Conservation (phyloP, 768 basidiomycete genomes). For the Suillus cothurnatus region DNA sequence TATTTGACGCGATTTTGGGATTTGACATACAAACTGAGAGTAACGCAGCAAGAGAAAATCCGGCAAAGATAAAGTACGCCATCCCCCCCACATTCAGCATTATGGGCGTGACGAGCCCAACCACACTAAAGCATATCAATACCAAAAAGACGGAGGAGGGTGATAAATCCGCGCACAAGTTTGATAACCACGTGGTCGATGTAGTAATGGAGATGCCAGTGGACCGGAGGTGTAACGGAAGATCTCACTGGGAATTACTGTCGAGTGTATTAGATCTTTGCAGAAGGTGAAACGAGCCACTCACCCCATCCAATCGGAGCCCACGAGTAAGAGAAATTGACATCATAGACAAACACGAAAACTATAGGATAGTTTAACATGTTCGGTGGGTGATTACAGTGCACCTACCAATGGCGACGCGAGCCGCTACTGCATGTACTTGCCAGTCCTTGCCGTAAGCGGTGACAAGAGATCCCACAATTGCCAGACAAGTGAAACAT, state of each 20-base stretch:
- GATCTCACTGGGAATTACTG: conserved; percentile 43
- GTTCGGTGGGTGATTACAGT: conserved; percentile 17
- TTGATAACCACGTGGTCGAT: conserved; percentile 46
- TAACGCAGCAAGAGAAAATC: conserved; percentile 33
- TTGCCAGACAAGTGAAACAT: conserved; percentile 29
- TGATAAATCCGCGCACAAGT: conserved; percentile 37
- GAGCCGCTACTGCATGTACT: conserved; percentile 29
- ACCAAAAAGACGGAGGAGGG: neutral
- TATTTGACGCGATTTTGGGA: neutral
- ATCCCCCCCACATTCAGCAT: conserved; percentile 47
- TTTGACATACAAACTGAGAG: conserved; percentile 28
- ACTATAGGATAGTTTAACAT: conserved; percentile 26
- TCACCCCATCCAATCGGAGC: conserved; percentile 34
- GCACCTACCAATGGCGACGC: conserved; percentile 32
- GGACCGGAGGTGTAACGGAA: conserved; percentile 42
- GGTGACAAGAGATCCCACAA: conserved; percentile 33
- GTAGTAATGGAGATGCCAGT: conserved; percentile 46
- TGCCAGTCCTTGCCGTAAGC: conserved; percentile 32
- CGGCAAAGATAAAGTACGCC: conserved; percentile 38
- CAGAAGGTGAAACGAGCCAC: neutral
- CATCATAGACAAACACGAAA: conserved; percentile 43
- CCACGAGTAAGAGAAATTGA: conserved; percentile 39
- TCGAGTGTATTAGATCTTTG: conserved; percentile 12
- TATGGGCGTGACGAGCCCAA: conserved; percentile 32
- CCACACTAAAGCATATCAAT: conserved; percentile 21